Conservation (phyloP, 2,329 filamentous ascomycete species). For the Aureobasidium sp. region DNA sequence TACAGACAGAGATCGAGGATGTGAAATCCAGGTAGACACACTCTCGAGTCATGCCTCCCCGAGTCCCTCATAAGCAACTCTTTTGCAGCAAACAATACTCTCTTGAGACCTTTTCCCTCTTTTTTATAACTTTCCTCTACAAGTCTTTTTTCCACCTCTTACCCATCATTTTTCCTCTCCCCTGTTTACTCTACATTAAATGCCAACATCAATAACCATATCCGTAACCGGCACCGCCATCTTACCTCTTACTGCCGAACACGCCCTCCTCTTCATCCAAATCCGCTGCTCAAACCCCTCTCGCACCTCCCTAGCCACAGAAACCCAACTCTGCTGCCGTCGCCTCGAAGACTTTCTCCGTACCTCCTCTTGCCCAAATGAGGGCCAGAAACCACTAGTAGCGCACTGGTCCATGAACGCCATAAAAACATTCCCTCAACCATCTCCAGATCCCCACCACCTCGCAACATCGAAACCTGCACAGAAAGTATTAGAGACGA, state of each 20-base stretch:
- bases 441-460: neutral
- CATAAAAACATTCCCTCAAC: neutral
- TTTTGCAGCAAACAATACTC: too few species aligned
- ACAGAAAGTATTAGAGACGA: neutral
- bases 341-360: neutral
- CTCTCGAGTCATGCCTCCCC: neutral
- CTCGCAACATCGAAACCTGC: neutral
- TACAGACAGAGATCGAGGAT: neutral
- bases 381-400: neutral
- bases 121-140: too few species aligned
- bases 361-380: neutral
- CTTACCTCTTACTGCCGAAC: neutral
- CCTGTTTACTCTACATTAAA: neutral
- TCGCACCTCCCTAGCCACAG: neutral
- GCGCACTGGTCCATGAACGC: conserved; percentile 6
- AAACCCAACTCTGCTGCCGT: neutral
- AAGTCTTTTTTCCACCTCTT: neutral
- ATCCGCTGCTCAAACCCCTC: neutral
- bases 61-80: neutral
- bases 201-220: neutral
- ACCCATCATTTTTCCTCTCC: neutral
- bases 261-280: neutral
- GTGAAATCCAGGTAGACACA: neutral
- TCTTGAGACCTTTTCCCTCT: too few species aligned
- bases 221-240: conserved; percentile 1